phyloP scores from a whole-genome alignment of 306 rosid genomes.

The Hippophae rhamnoides region DNA sequence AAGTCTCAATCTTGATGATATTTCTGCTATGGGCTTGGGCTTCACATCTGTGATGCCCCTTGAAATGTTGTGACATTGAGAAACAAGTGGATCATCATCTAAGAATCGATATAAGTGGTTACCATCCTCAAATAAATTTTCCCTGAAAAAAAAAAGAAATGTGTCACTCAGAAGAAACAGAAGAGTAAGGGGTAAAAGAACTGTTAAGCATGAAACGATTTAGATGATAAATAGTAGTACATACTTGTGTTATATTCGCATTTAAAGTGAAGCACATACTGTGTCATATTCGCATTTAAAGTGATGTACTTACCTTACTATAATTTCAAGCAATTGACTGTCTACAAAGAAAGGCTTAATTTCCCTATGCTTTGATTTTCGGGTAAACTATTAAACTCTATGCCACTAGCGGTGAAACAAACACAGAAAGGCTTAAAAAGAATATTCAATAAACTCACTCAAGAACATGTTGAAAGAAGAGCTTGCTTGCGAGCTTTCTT shows the following conservation, averaged over 20 bases:
- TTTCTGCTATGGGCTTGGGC: constrained; percentile 69
- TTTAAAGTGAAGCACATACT: too few relatives aligned
- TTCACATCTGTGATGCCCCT: constrained; percentile 59
- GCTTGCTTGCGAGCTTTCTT: constrained; percentile 70
- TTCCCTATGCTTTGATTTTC: neutral
- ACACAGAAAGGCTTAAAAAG: constrained; percentile 10
- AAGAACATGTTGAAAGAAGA: constrained; percentile 66
- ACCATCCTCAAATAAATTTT: constrained; percentile 78
- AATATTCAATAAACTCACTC: constrained; percentile 51
- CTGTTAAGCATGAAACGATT: too few relatives aligned
- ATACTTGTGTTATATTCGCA: too few relatives aligned
- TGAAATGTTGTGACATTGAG: constrained; percentile 79
- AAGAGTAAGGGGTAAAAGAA: constrained; percentile 6
- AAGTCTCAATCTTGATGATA: constrained; percentile 75
- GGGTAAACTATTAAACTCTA: neutral
- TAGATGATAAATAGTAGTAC: too few relatives aligned
- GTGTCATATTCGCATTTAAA: too few relatives aligned
- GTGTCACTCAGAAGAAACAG: constrained; percentile 10
- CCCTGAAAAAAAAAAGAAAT: constrained; percentile 34
- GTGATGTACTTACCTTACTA: too few relatives aligned
- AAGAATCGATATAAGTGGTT: constrained; percentile 75
- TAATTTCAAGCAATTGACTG: too few relatives aligned
- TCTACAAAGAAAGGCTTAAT: neutral
- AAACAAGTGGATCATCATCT: constrained; percentile 75
- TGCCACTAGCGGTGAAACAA: constrained; percentile 1